Base-by-base conservation (phyloP, 1,284 basidiomycete genomes). In the Melampsora larici-populina region DNA sequence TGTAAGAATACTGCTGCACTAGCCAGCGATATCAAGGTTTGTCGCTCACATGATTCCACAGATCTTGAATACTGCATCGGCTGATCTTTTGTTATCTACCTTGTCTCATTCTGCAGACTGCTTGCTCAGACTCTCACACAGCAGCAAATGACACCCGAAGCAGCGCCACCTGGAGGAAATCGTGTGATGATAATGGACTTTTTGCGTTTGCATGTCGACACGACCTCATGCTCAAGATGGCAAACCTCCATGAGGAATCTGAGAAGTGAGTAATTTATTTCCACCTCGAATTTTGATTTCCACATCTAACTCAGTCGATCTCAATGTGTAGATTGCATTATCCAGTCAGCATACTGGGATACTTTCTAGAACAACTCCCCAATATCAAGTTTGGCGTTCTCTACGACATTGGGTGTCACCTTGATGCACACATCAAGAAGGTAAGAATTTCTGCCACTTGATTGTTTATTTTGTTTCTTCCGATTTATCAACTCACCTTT, bases 321-420 rank as follows among this genome's bases (percentile, higher is more conserved):
- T 55, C 17, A 18, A 55, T 70, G 15, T 11, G 11, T 33, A 71
- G 69, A 55, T 55, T 71, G 21, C 43, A 71, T 62, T 71, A 71
- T 55, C 69, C 55, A 9, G 33, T 71, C 7, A 55, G 51, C 1
- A 71, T 71, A 4, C 11, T 71, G 18, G 11, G 24, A 0, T 1
- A 17, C 1, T 51, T 70, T 55, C 21, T 70, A 31, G 17, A 26
- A 13, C 26, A 70, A 26, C 49, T 70, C 8, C 55, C 55, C 1
- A 1, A 60, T 4, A 24, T 24, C 8, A 62, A 62, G 51, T 60
- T 26, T 2, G 60, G 7, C n/a, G n/a, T n/a, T n/a, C n/a, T n/a
- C n/a, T n/a, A n/a, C n/a, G n/a, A n/a, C n/a, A n/a, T n/a, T n/a
- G 69, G 69, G 11, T 71, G 69, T 29, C 69, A 71, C 7, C 51